Evolutionary conservation across 768 basidiomycete genomes (phyloP), one percentile per base, ranked within the genome.

Genomic region (Dioszegia crocea): DNA sequence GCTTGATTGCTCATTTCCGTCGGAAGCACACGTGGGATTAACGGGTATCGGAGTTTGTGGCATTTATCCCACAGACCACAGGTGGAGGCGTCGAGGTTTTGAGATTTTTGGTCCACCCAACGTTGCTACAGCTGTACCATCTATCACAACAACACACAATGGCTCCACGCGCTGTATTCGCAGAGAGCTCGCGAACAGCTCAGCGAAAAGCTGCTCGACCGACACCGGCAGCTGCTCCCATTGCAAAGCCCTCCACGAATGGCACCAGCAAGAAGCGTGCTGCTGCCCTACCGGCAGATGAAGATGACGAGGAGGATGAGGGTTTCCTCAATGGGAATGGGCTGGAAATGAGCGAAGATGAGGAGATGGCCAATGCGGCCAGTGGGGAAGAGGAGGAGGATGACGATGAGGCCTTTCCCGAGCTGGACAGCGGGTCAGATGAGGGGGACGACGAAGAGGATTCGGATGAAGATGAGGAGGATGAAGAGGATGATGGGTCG

Each of bases 401-500:
- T 23, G 50, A 46, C 27, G 60, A 59, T 46, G 60, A 52, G 11
- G 23, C 36, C 9, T 24, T 43, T 14, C 6, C 45, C 17, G 41
- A 56, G 21, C 55, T 54, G 4, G 55, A 61, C n/a, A 40, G 17
- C 31, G 48, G 50, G 4, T 54, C 29, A 26, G 61, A 60, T 3
- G 61, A 54, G 17, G 64, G 60, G 4, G 61, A 63, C 19, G 60
- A 65, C 5, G 71, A 70, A n/a, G 68, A 73, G 3, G 60, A 21
- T 0, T 73, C 70, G 3, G 60, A 60, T 44, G 48, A 45, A 1
- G 67, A 67, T 29, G 67, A 67, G 11, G 54, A 61, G 5, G 40
- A 60, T 5, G 65, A 69, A 36, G 72, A 71, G 17, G 67, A 72
- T 16, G 60, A 59, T 31, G 71, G 69, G n/a, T 69, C 67, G 8